Conservation (phyloP, 495 filamentous ascomycete species). For the Xeromyces bisporus region DNA sequence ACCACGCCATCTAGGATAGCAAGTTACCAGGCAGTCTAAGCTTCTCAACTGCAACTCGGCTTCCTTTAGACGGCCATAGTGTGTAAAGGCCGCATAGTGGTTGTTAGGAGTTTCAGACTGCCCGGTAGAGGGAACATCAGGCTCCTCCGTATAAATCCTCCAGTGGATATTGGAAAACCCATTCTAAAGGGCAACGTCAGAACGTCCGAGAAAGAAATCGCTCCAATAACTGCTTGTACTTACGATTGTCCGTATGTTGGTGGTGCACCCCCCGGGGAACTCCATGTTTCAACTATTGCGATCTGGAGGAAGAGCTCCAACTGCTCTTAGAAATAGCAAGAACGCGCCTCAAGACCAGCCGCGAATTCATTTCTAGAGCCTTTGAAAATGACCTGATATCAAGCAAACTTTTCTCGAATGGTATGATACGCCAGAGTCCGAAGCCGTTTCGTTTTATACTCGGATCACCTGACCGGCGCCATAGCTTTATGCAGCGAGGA, state of each 20-base stretch:
- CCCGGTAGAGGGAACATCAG: slow-evolving; percentile 15
- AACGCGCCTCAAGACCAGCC: slow-evolving; percentile 10
- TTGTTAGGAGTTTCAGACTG: slow-evolving; percentile 23
- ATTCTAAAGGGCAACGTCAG: slow-evolving; percentile 18
- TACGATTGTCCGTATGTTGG: slow-evolving; percentile 32
- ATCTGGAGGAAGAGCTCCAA: slow-evolving; percentile 12
- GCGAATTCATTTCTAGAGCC: slow-evolving; percentile 23
- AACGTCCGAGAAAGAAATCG: not conserved
- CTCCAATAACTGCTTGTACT: slow-evolving; percentile 5
- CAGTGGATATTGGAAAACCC: slow-evolving; percentile 33
- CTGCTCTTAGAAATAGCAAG: slow-evolving; percentile 15
- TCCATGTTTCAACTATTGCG: slow-evolving; percentile 29
- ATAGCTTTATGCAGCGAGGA: slow-evolving; percentile 6
- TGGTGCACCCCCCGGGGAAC: slow-evolving; percentile 29
- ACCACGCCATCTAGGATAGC: slow-evolving; percentile 24
- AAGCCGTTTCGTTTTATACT: too few relatives aligned
- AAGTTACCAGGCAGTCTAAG: slow-evolving; percentile 25
- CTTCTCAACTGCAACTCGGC: slow-evolving; percentile 24
- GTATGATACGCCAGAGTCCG: too few relatives aligned
- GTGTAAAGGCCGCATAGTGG: slow-evolving; percentile 27
- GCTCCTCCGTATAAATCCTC: slow-evolving; percentile 33
- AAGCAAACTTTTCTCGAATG: too few relatives aligned
- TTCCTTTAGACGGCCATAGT: slow-evolving; percentile 29
- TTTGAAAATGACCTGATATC: too few relatives aligned
- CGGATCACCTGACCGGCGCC: slow-evolving; percentile 11